These are phyloP conservation scores for Cryphonectria nitschkei DNA, from an alignment of 2,329 filamentous ascomycete species.

Conservation along the genomic window DNA sequence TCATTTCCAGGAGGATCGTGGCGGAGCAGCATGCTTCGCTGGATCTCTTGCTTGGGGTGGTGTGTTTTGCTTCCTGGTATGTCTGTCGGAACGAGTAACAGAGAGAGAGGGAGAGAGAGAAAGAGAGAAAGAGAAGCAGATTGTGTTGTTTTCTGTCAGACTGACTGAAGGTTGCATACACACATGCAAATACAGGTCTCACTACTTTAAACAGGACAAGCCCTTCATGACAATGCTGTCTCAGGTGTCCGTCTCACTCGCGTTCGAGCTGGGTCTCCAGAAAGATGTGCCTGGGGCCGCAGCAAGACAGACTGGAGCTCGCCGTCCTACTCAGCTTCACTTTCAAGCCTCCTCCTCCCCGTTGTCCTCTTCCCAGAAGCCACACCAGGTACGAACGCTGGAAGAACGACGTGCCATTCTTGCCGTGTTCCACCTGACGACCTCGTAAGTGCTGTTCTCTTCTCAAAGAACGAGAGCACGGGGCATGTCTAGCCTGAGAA, in stretches of 20 bases:
- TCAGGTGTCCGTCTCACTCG: constrained; percentile 33
- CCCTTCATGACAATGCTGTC: constrained; percentile 35
- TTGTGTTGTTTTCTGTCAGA: background rate
- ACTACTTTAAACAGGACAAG: constrained; percentile 36
- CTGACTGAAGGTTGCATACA: background rate
- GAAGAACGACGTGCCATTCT: constrained; percentile 27
- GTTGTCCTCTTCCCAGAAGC: background rate
- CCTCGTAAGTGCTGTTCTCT: constrained; percentile 31
- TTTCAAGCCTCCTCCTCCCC: background rate
- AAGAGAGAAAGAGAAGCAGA: background rate
- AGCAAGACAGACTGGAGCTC: background rate
- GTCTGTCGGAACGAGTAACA: background rate
- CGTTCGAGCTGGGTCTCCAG: constrained; percentile 35
- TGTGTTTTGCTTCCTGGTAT: constrained; percentile 25
- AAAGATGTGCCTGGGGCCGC: constrained; percentile 24
- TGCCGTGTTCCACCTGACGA: constrained; percentile 32
- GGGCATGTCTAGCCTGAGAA: background rate
- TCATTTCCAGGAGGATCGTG: constrained; percentile 24
- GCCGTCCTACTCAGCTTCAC: background rate
- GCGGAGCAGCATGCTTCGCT: constrained; percentile 20
- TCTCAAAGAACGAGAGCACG: background rate
- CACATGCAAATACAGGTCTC: constrained; percentile 30
- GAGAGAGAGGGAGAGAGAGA: too few species aligned
- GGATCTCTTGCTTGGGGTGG: constrained; percentile 26
- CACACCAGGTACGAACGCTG: constrained; percentile 12